Evolutionary conservation across 2,329 filamentous ascomycete genomes (phyloP).

Genomic region (Nothophaeocryptopus gaeumannii): DNA sequence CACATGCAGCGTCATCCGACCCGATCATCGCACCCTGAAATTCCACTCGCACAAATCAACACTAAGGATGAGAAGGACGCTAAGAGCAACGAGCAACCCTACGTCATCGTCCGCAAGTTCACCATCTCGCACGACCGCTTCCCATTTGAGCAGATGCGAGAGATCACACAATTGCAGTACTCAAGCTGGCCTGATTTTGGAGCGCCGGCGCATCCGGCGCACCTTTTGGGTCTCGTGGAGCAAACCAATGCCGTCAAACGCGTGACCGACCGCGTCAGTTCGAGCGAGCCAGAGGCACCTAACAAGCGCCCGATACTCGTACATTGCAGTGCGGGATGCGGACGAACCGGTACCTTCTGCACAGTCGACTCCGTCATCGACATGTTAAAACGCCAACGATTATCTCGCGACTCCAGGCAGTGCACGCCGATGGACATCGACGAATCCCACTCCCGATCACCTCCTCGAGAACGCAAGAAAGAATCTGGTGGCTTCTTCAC

Average conservation of each 20-base stretch:
- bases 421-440: slow-evolving; percentile 48
- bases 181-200: slow-evolving; percentile 97
- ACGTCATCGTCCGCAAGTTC: slow-evolving; percentile 83
- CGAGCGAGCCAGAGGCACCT: slow-evolving; percentile 51
- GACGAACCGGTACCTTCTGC: slow-evolving; percentile 92
- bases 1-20: slow-evolving; percentile 38
- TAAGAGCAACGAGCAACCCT: slow-evolving; percentile 58
- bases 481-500: slow-evolving; percentile 28
- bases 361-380: slow-evolving; percentile 94
- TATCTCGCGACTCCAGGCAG: slow-evolving; percentile 27
- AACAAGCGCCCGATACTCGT: slow-evolving; percentile 73
- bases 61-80: slow-evolving; percentile 22
- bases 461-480: slow-evolving; percentile 3
- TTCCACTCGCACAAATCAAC: slow-evolving; percentile 29
- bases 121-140: slow-evolving; percentile 71
- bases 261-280: slow-evolving; percentile 42
- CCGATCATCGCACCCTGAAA: slow-evolving; percentile 33
- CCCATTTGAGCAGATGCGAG: slow-evolving; percentile 81
- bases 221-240: slow-evolving; percentile 86
- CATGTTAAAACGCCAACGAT: slow-evolving; percentile 84
- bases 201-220: slow-evolving; percentile 80
- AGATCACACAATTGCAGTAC: slow-evolving; percentile 93
- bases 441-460: not conserved
- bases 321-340: slow-evolving; percentile 94
- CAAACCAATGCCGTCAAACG: slow-evolving; percentile 72